Percentiles rank a stretch among this genome's conserved stretches.
These are phyloP conservation scores for Pseudopyrenochaeta lycopersici DNA, from an alignment of 2,329 filamentous ascomycete species.

Conservation along the genomic window DNA sequence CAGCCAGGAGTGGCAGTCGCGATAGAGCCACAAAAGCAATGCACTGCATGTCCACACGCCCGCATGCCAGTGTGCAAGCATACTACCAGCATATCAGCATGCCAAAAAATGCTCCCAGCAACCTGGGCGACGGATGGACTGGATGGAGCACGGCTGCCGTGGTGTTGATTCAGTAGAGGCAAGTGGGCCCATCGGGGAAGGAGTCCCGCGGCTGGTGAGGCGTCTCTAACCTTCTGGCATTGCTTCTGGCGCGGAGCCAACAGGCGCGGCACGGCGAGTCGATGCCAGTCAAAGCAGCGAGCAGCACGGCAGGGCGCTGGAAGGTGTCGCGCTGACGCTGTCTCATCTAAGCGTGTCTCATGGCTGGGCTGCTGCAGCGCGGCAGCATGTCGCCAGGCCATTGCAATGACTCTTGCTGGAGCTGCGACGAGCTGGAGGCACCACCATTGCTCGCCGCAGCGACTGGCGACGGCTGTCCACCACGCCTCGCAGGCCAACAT, in stretches of 20 bases:
- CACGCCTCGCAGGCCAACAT: slow-evolving; percentile 1
- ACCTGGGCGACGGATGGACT: slow-evolving; percentile 40
- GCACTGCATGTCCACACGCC: slow-evolving; percentile 1
- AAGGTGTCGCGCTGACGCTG: slow-evolving; percentile 33
- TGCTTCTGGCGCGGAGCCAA: slow-evolving; percentile 41
- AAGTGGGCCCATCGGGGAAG: slow-evolving; percentile 45
- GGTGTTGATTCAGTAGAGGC: slow-evolving; percentile 27
- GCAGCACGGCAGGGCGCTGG: slow-evolving; percentile 16
- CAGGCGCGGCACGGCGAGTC: slow-evolving; percentile 34
- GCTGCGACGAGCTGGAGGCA: not conserved
- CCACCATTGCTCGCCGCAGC: not conserved
- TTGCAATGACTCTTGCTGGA: not conserved
- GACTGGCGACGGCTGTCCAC: not conserved
- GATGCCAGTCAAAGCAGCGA: slow-evolving; percentile 6
- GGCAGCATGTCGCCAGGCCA: slow-evolving; percentile 1
- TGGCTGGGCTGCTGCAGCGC: not conserved
- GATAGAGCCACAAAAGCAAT: slow-evolving; percentile 34
- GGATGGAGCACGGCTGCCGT: slow-evolving; percentile 14
- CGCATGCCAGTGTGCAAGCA: not conserved
- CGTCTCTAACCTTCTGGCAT: slow-evolving; percentile 29
- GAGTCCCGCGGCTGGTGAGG: slow-evolving; percentile 37
- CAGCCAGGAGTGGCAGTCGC: slow-evolving; percentile 15
- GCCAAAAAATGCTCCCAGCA: slow-evolving; percentile 27
- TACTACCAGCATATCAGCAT: not conserved
- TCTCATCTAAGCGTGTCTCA: slow-evolving; percentile 36